Percentiles rank a stretch among this genome's conserved stretches.
Conservation (phyloP, 495 filamentous ascomycete genomes). For the Jackrogersella minutella region DNA sequence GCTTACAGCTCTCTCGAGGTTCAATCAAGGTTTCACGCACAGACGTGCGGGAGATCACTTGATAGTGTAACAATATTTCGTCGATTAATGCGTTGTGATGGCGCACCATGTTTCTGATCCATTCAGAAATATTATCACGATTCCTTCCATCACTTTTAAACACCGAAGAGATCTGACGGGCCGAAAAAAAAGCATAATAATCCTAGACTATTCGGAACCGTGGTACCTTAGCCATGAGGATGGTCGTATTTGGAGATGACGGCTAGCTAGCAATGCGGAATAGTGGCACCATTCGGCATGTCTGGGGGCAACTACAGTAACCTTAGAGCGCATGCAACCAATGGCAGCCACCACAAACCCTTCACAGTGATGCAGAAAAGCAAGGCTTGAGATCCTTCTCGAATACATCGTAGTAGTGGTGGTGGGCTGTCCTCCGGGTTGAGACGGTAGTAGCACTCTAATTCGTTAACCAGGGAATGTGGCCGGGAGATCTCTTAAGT, state of each 20-base stretch:
- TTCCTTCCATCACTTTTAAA: slow-evolving; percentile 3
- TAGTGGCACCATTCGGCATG: slow-evolving; percentile 33
- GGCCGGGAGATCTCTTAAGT: slow-evolving; percentile 30
- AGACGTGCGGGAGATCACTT: slow-evolving; percentile 26
- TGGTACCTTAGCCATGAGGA: slow-evolving; percentile 12
- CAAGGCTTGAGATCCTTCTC: slow-evolving; percentile 37
- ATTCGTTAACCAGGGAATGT: slow-evolving; percentile 23
- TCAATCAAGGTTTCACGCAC: slow-evolving; percentile 29
- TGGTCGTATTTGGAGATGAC: slow-evolving; percentile 37
- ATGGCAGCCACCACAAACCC: slow-evolving; percentile 1
- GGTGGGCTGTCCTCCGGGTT: slow-evolving; percentile 31
- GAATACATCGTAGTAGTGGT: slow-evolving; percentile 20
- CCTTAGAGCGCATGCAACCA: slow-evolving; percentile 21
- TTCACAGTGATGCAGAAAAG: slow-evolving; percentile 20
- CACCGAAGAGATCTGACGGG: slow-evolving; percentile 11
- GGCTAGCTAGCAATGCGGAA: slow-evolving; percentile 26
- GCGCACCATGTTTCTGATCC: slow-evolving; percentile 1
- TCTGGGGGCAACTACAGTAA: slow-evolving; percentile 28
- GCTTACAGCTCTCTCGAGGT: not conserved
- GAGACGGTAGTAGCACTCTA: slow-evolving; percentile 18
- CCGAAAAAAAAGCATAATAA: slow-evolving; percentile 14
- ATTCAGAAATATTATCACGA: slow-evolving; percentile 1
- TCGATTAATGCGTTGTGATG: not conserved
- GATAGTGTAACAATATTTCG: slow-evolving; percentile 14
- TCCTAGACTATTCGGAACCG: not conserved